A percentile compares a stretch with the other conserved stretches of the same genome.
Conservation (phyloP, 306 rosid species). For the Vachellia collinsii region DNA sequence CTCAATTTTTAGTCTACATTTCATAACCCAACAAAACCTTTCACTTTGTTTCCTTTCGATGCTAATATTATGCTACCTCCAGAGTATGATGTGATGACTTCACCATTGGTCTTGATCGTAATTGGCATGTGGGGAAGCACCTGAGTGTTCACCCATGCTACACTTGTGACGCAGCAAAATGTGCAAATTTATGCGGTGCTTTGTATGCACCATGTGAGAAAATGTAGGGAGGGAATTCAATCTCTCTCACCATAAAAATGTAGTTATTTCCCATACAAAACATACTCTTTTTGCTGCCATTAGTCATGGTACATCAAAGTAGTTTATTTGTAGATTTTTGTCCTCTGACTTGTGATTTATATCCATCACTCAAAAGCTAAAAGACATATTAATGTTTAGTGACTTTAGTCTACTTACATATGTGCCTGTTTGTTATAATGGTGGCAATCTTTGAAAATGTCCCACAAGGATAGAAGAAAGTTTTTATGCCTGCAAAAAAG, state of each 20-base stretch:
- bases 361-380: too few relatives aligned
- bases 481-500: too few relatives aligned
- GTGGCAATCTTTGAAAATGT: too few relatives aligned
- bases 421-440: too few relatives aligned
- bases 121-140: neutral
- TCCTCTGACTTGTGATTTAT: neutral
- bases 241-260: neutral
- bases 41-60: neutral
- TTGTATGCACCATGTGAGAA: neutral
- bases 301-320: neutral
- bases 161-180: neutral
- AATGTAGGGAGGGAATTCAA: neutral
- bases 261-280: neutral
- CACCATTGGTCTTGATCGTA: neutral
- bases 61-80: neutral
- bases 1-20: neutral
- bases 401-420: too few relatives aligned
- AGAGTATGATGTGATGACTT: neutral
- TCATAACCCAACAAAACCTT: slow-evolving; percentile 16
- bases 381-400: too few relatives aligned
- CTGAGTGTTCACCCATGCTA: neutral
- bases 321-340: neutral
- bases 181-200: neutral
- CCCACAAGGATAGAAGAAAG: too few relatives aligned
- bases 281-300: neutral